Evolutionary conservation across 306 rosid species (phyloP), one percentile per base, ranked within the genome.

Genomic region (Senna siamea): DNA sequence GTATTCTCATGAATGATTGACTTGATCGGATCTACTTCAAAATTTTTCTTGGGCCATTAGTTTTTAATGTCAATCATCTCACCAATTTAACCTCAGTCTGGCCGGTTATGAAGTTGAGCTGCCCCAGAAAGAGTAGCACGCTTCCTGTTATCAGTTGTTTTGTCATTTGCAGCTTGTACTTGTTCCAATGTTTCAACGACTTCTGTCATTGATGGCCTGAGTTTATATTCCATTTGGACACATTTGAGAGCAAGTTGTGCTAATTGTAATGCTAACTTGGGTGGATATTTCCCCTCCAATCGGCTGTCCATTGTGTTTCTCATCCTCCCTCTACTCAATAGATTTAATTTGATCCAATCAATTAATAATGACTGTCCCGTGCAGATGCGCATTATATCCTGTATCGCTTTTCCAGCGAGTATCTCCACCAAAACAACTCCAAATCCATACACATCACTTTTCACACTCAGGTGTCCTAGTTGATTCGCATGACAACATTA

Each of bases 391-490:
- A 11, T 62, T 48, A 71, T 74, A 18, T 89, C 95, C 1, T 72
- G 22, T 5, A 93, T 92, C 15, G 76, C 68, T 75, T 87, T 76
- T 14, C 96, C 95, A 0, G 95, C 84, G 64, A 94, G 48, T 19
- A 91, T 80, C 89, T 94, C 98, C 14, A 88, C 48, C 85, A 91
- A 74, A 44, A 91, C 95, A 8, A 89, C 82, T n/a, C 97, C 98
- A 76, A 85, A 91, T 40, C 96, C 96, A 28, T 89, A 94, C 1
- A 94, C 96, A 6, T 94, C 93, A 19, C 97, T 91, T 79, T 94
- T 91, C 35, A 91, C 88, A 2, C 81, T 82, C 78, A 91, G 10
- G 47, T 32, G 66, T 17, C 97, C 98, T 91, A 81, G 71, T 37
- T 43, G 14, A 80, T 59, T 66, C 60, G 41, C 70, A 51, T 40